These are phyloP conservation scores for Psilocybe azurescens DNA, from an alignment of 768 basidiomycete genomes.

Conservation along the genomic window DNA sequence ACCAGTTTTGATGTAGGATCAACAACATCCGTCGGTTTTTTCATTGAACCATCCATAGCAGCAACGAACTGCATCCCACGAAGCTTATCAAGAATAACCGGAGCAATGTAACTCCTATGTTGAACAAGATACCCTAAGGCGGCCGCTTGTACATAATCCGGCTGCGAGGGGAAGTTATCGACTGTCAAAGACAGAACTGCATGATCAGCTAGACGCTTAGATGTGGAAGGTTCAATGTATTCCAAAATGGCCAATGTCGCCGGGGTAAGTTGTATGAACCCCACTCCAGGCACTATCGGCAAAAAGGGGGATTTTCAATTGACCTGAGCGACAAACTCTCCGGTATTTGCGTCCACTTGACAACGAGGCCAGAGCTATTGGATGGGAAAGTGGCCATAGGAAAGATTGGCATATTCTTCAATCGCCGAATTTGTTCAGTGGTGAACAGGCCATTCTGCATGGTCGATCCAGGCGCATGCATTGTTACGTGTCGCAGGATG, in stretches of 20 bases:
- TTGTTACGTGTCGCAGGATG: slow-evolving; percentile 21
- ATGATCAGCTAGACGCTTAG: slow-evolving; percentile 22
- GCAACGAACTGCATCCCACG: slow-evolving; percentile 32
- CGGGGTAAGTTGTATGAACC: slow-evolving; percentile 34
- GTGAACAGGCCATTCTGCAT: slow-evolving; percentile 8
- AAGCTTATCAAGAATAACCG: slow-evolving; percentile 28
- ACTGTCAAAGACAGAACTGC: slow-evolving; percentile 34
- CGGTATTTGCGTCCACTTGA: slow-evolving; percentile 14
- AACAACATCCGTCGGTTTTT: slow-evolving; percentile 30
- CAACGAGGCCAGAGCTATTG: background rate
- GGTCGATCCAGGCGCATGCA: slow-evolving; percentile 7
- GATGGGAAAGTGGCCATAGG: slow-evolving; percentile 28
- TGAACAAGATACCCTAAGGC: slow-evolving; percentile 34
- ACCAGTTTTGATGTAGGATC: slow-evolving; percentile 38
- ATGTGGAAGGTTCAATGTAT: slow-evolving; percentile 27
- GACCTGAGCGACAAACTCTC: slow-evolving; percentile 7
- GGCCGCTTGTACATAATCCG: slow-evolving; percentile 27
- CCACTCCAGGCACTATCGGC: slow-evolving; percentile 25
- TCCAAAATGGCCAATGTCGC: slow-evolving; percentile 26
- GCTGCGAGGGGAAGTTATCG: slow-evolving; percentile 33
- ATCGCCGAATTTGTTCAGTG: slow-evolving; percentile 5
- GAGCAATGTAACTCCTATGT: slow-evolving; percentile 28
- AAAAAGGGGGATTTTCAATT: slow-evolving; percentile 24
- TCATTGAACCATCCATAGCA: slow-evolving; percentile 21
- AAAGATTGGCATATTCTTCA: slow-evolving; percentile 33